These are phyloP conservation scores for Phaeoacremonium minimum DNA, from an alignment of 2,329 filamentous ascomycete genomes.

Conservation along the genomic window DNA sequence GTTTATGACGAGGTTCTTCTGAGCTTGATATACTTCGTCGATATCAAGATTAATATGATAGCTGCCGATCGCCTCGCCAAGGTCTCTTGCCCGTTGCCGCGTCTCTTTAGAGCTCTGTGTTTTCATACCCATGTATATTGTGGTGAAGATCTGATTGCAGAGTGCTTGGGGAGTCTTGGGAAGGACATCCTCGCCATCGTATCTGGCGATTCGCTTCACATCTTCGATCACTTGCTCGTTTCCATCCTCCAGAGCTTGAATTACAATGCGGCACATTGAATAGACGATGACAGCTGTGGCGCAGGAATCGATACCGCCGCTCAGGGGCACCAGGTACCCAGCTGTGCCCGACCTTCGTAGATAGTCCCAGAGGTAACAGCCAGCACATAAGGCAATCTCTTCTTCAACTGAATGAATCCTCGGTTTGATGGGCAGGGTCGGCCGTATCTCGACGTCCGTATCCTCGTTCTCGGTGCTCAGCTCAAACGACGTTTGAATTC, in stretches of 20 bases:
- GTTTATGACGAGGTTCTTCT: slow-evolving; percentile 53
- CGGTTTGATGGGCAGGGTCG: slow-evolving; percentile 32
- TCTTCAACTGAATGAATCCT: slow-evolving; percentile 58
- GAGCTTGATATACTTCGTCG: slow-evolving; percentile 59
- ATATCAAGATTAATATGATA: slow-evolving; percentile 74
- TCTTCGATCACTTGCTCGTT: slow-evolving; percentile 31
- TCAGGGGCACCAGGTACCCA: slow-evolving; percentile 52
- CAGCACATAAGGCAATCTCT: slow-evolving; percentile 61
- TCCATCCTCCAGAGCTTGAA: slow-evolving; percentile 42
- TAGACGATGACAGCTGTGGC: slow-evolving; percentile 37
- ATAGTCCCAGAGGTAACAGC: slow-evolving; percentile 60
- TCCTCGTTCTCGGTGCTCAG: slow-evolving; percentile 26
- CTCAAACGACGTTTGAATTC: slow-evolving; percentile 31
- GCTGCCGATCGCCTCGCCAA: slow-evolving; percentile 59
- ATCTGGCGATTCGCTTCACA: slow-evolving; percentile 28
- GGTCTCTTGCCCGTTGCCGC: slow-evolving; percentile 56
- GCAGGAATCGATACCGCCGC: slow-evolving; percentile 56
- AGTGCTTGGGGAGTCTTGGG: slow-evolving; percentile 57
- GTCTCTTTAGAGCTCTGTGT: slow-evolving; percentile 65
- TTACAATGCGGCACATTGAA: slow-evolving; percentile 52
- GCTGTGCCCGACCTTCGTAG: slow-evolving; percentile 41
- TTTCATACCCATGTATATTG: slow-evolving; percentile 66
- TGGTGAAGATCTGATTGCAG: slow-evolving; percentile 42
- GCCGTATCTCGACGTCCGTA: slow-evolving; percentile 18
- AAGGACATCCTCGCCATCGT: slow-evolving; percentile 21